Base-by-base conservation (phyloP, 768 basidiomycete genomes). In the Lanmaoa rubissima region DNA sequence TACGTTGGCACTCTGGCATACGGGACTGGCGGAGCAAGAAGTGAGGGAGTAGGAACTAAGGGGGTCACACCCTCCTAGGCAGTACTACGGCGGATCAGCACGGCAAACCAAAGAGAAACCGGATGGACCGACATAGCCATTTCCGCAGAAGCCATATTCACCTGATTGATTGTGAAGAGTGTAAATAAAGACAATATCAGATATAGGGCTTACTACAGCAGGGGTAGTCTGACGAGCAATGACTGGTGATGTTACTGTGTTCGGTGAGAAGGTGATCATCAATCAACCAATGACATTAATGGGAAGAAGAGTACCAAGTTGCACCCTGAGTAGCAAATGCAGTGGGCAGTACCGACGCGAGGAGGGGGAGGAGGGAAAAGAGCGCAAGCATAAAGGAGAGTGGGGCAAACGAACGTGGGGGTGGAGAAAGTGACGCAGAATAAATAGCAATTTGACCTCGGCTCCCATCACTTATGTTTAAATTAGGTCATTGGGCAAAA, bases 61-160 rank as follows among this genome's bases (percentile, higher is more conserved):
- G 19, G 92, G 90, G 65, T 94, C 84, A 75, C 92, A 94, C n/a
- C 92, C 92, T 46, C 89, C 90, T 35, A 92, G 75, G 67, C 92
- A 93, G 69, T 85, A 93, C 85, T 90, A 62, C 19, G 32, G 12
- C 31, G 42, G 17, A 21, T 67, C 52, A 68, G 62, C 51, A 50
- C 1, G 49, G 48, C 1, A 43, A 34, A 13, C 4, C 10, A n/a
- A 45, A 28, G 42, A 13, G 13, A 36, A 8, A 41, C 1, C 5
- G 16, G 43, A 40, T 6, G 51, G 24, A 65, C 76, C 53, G 44
- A 80, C 78, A 46, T 66, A 63, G 43, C 75, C 75, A 36, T 65
- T 65, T 17, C 82, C 82, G 61, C 82, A 84, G 63, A 77, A 84
- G 10, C 83, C 82, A 54, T 78, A 84, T 65, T 80, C 76, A 57